These are phyloP conservation scores for Thraustotheca clavata DNA, from an alignment of 352 stramenopile species.

Conservation along the genomic window DNA sequence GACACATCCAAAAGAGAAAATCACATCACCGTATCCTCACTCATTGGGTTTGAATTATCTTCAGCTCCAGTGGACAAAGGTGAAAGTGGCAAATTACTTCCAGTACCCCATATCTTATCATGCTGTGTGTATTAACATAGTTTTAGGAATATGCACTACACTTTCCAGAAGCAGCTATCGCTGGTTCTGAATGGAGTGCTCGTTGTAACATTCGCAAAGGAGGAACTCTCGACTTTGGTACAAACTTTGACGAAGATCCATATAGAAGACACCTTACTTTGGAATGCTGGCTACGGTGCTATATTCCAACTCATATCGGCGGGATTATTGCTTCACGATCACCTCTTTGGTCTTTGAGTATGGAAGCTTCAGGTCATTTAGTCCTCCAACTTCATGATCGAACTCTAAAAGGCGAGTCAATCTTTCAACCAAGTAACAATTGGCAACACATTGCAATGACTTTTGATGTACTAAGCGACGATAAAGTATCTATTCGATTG, in stretches of 20 bases:
- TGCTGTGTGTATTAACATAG: neutral
- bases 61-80: conserved; percentile 62
- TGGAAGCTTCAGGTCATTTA: neutral
- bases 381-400: neutral
- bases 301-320: conserved; percentile 30
- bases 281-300: conserved; percentile 67
- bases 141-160: conserved; percentile 50
- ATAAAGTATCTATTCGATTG: conserved; percentile 8
- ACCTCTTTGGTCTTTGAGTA: neutral
- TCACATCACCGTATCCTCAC: conserved; percentile 39
- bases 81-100: conserved; percentile 54
- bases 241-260: conserved; percentile 68
- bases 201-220: conserved; percentile 42
- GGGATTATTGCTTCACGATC: neutral
- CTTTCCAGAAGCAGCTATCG: conserved; percentile 28
- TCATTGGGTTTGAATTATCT: conserved; percentile 41
- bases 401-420: neutral
- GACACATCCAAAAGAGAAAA: conserved; percentile 82
- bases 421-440: neutral
- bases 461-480: conserved; percentile 5
- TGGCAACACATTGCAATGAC: conserved; percentile 17
- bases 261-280: conserved; percentile 72
- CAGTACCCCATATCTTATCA: neutral
- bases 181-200: conserved; percentile 32
- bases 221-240: conserved; percentile 57